Base-by-base conservation (phyloP, 192 early-diverging fungal species). In the Coemansia sp. region DNA sequence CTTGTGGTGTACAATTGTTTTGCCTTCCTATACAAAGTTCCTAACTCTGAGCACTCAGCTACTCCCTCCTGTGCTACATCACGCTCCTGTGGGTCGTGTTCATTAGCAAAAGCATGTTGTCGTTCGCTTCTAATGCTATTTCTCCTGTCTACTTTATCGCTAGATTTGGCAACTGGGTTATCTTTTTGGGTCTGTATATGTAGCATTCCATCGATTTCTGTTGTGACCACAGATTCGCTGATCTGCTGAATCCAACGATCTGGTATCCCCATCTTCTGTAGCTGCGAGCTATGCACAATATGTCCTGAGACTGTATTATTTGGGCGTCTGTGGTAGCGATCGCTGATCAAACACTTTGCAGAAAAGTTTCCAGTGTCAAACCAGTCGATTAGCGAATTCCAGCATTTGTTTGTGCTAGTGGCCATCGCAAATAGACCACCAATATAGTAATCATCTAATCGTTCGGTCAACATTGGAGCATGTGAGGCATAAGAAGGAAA, bases 391-490 rank as follows among this genome's bases (percentile, higher is more conserved):
- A 76, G 50, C 24, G 55, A 16, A 44, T 56, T 50, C 73, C 80
- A 85, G 64, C 69, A 82, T 4, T 65, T 58, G 23, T 34, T 57
- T 16, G 73, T 82, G 5, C 53, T 18, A 9, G 72, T 60, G 10
- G 73, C 68, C 76, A 76, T 79, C 4, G 66, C 62, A 44, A 56
- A 68, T 28, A 83, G 44, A 4, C 91, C 94, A 21, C 94, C 92
- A 48, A 84, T 73, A 62, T 86, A 84, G 51, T 95, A 94, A 21
- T 82, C 69, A 48, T 88, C 82, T 28, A 90, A 65, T 14, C 90
- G 74, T 64, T 93, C 91, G 1, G 86, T 82, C 56, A 95, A 71
- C 67, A 92, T 92, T 0, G 92, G 92, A 8, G 88, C 83, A 78
- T 84, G 60, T 4, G 62, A 54, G 32, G 71, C 80, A 59, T 73